Base-by-base conservation (phyloP, 2,329 filamentous ascomycete genomes). In the Talaromyces sp. region DNA sequence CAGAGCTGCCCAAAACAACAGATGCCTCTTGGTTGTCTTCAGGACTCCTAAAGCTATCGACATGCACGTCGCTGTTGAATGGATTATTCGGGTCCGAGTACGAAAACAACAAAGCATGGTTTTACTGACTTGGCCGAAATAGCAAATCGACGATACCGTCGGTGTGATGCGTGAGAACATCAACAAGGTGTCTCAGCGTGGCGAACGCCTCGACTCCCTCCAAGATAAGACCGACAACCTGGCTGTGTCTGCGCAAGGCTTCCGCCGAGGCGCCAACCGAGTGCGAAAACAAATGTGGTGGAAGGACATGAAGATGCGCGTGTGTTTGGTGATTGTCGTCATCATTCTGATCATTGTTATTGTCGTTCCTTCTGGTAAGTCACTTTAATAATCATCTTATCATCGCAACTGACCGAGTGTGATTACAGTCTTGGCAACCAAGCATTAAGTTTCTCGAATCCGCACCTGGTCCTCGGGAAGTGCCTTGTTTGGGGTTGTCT, bases 291-390 rank as follows among this genome's bases (percentile, higher is more conserved):
- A 96, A 63, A 97, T 97, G 93, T 97, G 93, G 93, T 97, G 92
- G 93, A 97, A 97, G 85, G 93, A 97, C 74, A 96, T 97, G 91
- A 97, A 97, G 87, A 99, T 99, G 94, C 88, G 94, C 77, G 94
- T 97, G 83, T 97, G 93, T 80, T 82, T 99, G 65, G 89, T 96
- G 73, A 83, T 88, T 62, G 94, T 92, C 71, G 89, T 99, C 77
- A 89, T 97, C 75, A 85, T 97, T 68, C 83, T 99, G 69, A 85
- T 99, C 67, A 81, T 96, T 68, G 85, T 99, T 76, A 97, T 99
- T 75, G 94, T 99, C 72, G 87, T 97, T 68, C 94, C 94, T 66
- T 83, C 89, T 68, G 91, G 93, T 96, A 29, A 50, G 38, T 57
- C 54, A 48, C 55, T n/a, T 35, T 32, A 53, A 7, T 21, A 50